Percentiles rank a stretch among this genome's conserved stretches.
These are phyloP conservation scores for Iberis amara DNA, from an alignment of 441 rosid genomes.

Conservation along the genomic window DNA sequence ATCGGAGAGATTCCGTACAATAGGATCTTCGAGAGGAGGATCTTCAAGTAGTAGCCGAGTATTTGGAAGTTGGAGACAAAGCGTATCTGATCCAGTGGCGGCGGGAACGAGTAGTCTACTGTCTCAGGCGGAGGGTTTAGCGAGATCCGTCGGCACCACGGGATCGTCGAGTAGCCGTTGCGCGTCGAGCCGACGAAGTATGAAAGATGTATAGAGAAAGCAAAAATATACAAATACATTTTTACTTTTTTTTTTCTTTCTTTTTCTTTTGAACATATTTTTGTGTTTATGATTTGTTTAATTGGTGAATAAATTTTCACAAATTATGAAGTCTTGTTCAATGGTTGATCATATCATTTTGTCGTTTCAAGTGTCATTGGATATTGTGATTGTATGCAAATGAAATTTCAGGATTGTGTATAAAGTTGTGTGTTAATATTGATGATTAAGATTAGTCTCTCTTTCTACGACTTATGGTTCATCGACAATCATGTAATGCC, in stretches of 20 bases:
- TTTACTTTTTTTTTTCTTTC: neutral
- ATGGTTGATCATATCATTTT: too few relatives aligned
- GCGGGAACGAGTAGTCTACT: conserved; percentile 31
- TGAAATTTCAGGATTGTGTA: too few relatives aligned
- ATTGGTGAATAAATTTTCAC: conserved; percentile 13
- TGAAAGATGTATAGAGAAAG: conserved; percentile 27
- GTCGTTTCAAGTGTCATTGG: too few relatives aligned
- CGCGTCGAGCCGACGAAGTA: conserved; percentile 25
- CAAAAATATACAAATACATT: neutral
- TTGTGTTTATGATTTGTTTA: conserved; percentile 18
- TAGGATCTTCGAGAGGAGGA: conserved; percentile 44
- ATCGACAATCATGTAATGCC: too few relatives aligned
- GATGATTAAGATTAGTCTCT: too few relatives aligned
- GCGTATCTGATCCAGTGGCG: conserved; percentile 38
- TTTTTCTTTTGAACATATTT: neutral
- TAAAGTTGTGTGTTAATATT: too few relatives aligned
- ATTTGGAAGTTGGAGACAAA: conserved; percentile 57
- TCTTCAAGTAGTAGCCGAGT: conserved; percentile 47
- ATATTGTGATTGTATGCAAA: too few relatives aligned
- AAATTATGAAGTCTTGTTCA: neutral
- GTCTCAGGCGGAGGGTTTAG: conserved; percentile 27
- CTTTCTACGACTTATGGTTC: too few relatives aligned
- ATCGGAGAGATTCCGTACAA: conserved; percentile 44
- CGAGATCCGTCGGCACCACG: conserved; percentile 1
- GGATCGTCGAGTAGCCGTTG: conserved; percentile 33